Conservation (phyloP, 2,329 filamentous ascomycete genomes). For the Geoglossum cookeanum region DNA sequence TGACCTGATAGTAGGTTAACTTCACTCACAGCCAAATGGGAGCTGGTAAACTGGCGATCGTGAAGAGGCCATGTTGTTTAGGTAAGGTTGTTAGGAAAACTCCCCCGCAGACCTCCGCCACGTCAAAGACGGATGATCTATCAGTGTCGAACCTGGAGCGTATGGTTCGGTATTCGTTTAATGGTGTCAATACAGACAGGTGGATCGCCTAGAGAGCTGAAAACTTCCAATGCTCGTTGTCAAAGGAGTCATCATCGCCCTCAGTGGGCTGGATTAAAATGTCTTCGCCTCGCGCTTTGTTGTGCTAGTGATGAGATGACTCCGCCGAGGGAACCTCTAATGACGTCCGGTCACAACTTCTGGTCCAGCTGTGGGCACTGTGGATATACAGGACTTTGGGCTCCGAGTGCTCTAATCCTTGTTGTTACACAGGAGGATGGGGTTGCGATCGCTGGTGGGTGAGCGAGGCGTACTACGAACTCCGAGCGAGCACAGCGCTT, state of each 20-base stretch:
- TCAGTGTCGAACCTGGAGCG: neutral
- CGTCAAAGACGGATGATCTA: neutral
- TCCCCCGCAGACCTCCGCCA: neutral
- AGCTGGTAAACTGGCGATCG: constrained; percentile 35
- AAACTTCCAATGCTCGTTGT: neutral
- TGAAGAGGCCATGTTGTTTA: constrained; percentile 38
- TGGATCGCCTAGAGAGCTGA: neutral
- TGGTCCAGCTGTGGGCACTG: neutral
- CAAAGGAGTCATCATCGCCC: neutral
- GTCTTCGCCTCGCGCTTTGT: neutral
- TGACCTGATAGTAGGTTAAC: constrained; percentile 3
- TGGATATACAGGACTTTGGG: neutral
- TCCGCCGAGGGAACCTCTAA: neutral
- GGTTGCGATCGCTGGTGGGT: neutral
- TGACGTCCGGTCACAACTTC: neutral
- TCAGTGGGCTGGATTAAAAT: neutral
- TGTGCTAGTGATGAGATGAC: neutral
- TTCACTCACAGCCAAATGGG: constrained; percentile 48
- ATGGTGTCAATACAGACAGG: neutral
- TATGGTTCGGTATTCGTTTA: neutral
- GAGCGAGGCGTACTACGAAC: neutral
- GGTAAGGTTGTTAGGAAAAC: constrained; percentile 8
- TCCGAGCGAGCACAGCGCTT: neutral
- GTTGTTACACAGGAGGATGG: neutral
- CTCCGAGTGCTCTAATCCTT: neutral